Base-by-base conservation (phyloP, 192 early-diverging fungal species). In the Rhizoclosmatium globosum region DNA sequence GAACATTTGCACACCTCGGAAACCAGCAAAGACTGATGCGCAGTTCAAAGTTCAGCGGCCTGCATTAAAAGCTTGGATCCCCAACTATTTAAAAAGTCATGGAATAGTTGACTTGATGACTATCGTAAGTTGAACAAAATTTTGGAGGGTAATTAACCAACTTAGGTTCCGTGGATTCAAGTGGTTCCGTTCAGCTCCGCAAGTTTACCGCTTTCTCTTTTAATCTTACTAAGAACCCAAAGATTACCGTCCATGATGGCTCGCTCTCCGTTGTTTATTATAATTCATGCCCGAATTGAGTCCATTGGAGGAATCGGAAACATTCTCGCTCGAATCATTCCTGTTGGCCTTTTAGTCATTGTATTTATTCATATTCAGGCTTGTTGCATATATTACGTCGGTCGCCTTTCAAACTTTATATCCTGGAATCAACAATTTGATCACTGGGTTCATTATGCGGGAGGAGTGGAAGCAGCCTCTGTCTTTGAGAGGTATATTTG, bases 281-380 rank as follows among this genome's bases (percentile, higher is more conserved):
- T 19, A 39, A 45, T 71, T 6, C 48, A 71, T 4, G 69, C 15
- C 17, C 9, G 21, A 15, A 50, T 79, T 15, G 47, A 77, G 44
- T 45, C 56, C 19, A 71, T 71, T 21, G 23, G 38, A 17, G 68
- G 68, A 42, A 79, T 79, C 67, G 77, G 77, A 4, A 69, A 79
- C 2, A 79, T 69, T n/a, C 68, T 67, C 60, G 46, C 50, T 7
- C 11, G 68, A 1, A 67, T 79, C 23, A 61, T 79, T 4, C 42
- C 64, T 17, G 68, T 79, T 31, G n/a, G 69, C 1, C 6, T 47
- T 41, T 31, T 44, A 11, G 42, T 82, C 21, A 50, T 81, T 15
- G 19, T 81, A 19, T 81, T 71, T 50, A 21, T 82, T 13, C 80
- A 82, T 57, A 23, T 82, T 41, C 79, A 82, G 43, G 80, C 71